A percentile compares a stretch with the other conserved stretches of the same genome.
These are phyloP conservation scores for Zygoascus biomembranicola DNA, from an alignment of 805 yeast genomes.

Conservation along the genomic window DNA sequence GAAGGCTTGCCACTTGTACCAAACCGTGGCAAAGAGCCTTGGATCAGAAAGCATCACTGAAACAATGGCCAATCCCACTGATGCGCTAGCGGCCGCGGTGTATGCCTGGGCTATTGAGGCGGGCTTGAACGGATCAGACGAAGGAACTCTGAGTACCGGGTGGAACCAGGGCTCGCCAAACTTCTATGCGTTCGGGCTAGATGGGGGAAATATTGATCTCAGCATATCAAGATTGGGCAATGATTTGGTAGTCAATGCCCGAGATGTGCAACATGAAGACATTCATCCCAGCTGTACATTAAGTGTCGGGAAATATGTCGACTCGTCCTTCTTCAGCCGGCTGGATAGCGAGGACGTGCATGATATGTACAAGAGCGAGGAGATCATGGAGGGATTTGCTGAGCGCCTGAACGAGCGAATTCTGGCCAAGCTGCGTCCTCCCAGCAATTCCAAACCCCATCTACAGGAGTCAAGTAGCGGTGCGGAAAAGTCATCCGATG, in stretches of 20 bases:
- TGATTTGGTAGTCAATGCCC: not conserved
- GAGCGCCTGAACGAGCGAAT: conserved; percentile 7
- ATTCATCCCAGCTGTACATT: conserved; percentile 7
- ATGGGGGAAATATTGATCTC: not conserved
- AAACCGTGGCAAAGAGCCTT: conserved; percentile 10
- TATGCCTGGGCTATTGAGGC: conserved; percentile 13
- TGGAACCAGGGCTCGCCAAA: conserved; percentile 17
- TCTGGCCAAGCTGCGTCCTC: not conserved
- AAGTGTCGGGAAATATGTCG: conserved; percentile 7
- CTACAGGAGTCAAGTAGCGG: not conserved
- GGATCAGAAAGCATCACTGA: conserved; percentile 10
- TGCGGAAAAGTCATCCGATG: not conserved
- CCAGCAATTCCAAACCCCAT: not conserved
- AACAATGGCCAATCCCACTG: conserved; percentile 9
- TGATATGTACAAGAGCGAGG: conserved; percentile 8
- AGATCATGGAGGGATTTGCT: conserved; percentile 8
- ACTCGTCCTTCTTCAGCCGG: conserved; percentile 13
- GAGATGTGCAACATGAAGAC: conserved; percentile 1
- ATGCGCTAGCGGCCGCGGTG: conserved; percentile 16
- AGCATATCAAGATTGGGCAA: not conserved
- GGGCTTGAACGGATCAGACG: conserved; percentile 1
- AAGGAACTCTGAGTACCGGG: not conserved
- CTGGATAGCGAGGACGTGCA: conserved; percentile 16
- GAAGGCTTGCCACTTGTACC: conserved; percentile 16
- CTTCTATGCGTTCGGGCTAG: conserved; percentile 7